phyloP scores from a whole-genome alignment of 352 stramenopile species.

The Pythium angustatum region DNA sequence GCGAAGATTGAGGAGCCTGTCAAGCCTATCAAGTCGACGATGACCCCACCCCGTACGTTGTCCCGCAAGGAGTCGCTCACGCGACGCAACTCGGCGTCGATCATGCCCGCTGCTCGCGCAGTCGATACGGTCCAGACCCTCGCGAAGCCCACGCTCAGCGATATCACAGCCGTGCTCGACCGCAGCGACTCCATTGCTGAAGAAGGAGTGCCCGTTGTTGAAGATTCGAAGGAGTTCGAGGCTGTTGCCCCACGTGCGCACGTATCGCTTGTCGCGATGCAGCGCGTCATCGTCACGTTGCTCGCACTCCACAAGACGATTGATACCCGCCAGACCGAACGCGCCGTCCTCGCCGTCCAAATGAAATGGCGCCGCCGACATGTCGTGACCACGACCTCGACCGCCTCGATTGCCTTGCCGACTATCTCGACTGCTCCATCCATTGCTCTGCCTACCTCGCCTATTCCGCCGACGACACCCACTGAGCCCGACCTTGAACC shows the following conservation, averaged over 20 bases:
- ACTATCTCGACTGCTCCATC: background rate
- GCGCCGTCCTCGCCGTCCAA: constrained; percentile 19
- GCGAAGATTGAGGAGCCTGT: constrained; percentile 14
- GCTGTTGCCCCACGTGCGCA: background rate
- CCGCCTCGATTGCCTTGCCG: background rate
- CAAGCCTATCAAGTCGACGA: background rate
- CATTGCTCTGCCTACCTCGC: background rate
- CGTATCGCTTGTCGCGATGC: constrained; percentile 10
- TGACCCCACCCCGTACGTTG: background rate
- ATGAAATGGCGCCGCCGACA: constrained; percentile 25
- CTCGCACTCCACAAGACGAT: constrained; percentile 21
- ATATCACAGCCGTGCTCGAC: constrained; percentile 1
- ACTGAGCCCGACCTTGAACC: constrained; percentile 14
- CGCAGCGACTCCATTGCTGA: background rate
- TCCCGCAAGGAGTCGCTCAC: constrained; percentile 13
- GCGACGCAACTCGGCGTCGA: constrained; percentile 25
- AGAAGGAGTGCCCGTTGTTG: background rate
- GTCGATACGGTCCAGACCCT: background rate
- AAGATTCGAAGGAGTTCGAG: no score
- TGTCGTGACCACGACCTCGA: background rate
- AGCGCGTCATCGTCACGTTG: constrained; percentile 7
- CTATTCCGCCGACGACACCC: background rate
- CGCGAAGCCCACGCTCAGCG: background rate
- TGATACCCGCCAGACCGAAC: constrained; percentile 15
- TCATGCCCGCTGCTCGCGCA: constrained; percentile 17